Evolutionary conservation across 2,329 filamentous ascomycete species (phyloP).

Genomic region (Calonectria ilicicola): DNA sequence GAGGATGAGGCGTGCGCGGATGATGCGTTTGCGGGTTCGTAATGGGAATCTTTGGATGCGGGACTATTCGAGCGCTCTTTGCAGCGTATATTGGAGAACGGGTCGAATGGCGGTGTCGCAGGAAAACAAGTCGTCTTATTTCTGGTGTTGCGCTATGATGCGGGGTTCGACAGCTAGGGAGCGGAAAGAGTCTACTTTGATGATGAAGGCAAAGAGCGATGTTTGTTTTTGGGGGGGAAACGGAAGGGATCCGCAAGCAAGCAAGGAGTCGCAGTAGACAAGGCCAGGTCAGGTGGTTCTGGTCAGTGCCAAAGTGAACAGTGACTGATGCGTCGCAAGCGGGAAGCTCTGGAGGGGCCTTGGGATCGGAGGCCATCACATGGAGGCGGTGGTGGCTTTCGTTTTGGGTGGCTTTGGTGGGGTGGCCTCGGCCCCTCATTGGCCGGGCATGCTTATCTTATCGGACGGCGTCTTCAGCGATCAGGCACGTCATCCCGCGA

Average conservation of each 20-base stretch:
- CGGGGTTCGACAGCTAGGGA: conserved; percentile 6
- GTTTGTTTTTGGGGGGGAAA: neutral
- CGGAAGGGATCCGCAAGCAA: neutral
- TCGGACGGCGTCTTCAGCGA: neutral
- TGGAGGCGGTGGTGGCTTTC: conserved; percentile 36
- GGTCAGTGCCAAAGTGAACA: conserved; percentile 20
- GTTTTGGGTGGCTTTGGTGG: conserved; percentile 24
- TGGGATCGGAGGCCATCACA: conserved; percentile 45
- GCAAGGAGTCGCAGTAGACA: neutral
- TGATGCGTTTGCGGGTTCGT: neutral
- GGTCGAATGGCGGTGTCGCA: neutral
- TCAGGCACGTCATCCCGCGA: conserved; percentile 20
- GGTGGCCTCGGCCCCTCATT: conserved; percentile 37
- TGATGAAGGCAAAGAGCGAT: neutral
- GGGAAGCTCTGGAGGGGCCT: conserved; percentile 13
- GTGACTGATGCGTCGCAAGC: conserved; percentile 14
- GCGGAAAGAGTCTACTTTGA: neutral
- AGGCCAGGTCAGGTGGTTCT: neutral
- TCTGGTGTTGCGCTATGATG: conserved; percentile 9
- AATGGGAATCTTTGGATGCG: neutral
- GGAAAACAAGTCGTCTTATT: conserved; percentile 1
- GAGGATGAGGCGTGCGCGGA: too few relatives aligned
- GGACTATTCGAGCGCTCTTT: neutral
- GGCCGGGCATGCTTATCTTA: conserved; percentile 30
- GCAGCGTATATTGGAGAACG: neutral